These are phyloP conservation scores for Bacterosira constricta DNA, from an alignment of 108 stramenopile species.

Conservation along the genomic window DNA sequence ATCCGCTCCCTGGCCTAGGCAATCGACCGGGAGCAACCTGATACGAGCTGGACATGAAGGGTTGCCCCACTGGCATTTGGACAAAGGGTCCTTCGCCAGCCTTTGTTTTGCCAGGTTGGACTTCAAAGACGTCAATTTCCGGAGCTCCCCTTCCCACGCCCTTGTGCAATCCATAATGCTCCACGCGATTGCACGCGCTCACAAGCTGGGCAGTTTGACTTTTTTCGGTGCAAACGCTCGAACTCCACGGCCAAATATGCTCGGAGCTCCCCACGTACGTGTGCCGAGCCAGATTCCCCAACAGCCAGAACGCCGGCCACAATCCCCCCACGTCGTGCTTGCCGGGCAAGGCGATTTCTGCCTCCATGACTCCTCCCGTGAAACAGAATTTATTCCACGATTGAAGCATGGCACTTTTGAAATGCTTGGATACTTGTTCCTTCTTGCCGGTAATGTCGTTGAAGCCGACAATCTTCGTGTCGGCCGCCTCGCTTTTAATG, in stretches of 20 bases:
- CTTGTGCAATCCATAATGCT: slow-evolving; percentile 86
- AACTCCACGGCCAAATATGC: slow-evolving; percentile 91
- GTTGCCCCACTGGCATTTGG: slow-evolving; percentile 82
- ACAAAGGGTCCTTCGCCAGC: slow-evolving; percentile 67
- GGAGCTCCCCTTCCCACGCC: slow-evolving; percentile 93
- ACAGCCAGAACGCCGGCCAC: slow-evolving; percentile 98
- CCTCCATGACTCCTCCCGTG: slow-evolving; percentile 94
- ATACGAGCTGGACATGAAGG: slow-evolving; percentile 82
- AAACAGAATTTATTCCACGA: slow-evolving; percentile 99
- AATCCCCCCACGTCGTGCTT: slow-evolving; percentile 82
- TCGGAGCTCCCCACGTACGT: slow-evolving; percentile 93
- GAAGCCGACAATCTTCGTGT: slow-evolving; percentile 86
- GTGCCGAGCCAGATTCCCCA: slow-evolving; percentile 96
- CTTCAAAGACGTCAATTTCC: slow-evolving; percentile 98
- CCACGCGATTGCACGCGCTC: slow-evolving; percentile 77
- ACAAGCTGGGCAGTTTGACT: slow-evolving; percentile 62
- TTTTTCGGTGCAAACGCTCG: slow-evolving; percentile 63
- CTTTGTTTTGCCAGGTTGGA: slow-evolving; percentile 75
- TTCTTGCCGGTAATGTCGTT: slow-evolving; percentile 76
- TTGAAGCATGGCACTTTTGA: slow-evolving; percentile 93
- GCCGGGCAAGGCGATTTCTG: slow-evolving; percentile 89
- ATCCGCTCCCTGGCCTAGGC: slow-evolving; percentile 76
- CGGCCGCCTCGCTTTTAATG: slow-evolving; percentile 75
- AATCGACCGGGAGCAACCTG: slow-evolving; percentile 89
- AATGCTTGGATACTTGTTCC: slow-evolving; percentile 77